Conservation (phyloP, 208 protist genomes). For the Leishmania major region DNA sequence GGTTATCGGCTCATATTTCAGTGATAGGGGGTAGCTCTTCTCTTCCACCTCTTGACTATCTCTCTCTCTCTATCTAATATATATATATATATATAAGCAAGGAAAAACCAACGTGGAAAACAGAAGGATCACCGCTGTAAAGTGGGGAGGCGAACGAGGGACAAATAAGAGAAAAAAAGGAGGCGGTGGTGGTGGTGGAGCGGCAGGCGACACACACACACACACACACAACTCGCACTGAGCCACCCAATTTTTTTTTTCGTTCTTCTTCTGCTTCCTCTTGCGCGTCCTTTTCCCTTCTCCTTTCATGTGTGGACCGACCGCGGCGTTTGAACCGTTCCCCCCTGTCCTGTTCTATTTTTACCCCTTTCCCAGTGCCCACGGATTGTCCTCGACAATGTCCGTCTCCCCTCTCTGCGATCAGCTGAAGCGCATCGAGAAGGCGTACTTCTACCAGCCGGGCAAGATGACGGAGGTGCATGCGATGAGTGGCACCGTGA, state of each 20-base stretch:
- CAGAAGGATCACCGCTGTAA: too few relatives aligned
- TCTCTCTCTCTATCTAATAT: too few relatives aligned
- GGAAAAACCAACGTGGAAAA: too few relatives aligned
- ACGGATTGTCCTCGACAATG: conserved; percentile 14
- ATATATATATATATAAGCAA: too few relatives aligned
- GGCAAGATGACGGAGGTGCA: conserved; percentile 77
- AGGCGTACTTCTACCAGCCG: conserved; percentile 81
- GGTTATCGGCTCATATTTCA: too few relatives aligned
- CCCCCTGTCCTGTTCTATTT: not conserved
- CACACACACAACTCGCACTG: not conserved
- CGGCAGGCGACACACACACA: not conserved
- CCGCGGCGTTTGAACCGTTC: not conserved
- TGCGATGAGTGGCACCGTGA: conserved; percentile 68
- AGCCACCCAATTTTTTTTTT: not conserved
- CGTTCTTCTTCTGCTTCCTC: not conserved
- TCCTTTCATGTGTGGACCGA: not conserved
- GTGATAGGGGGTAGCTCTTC: too few relatives aligned
- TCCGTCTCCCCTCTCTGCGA: conserved; percentile 53
- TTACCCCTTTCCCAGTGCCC: not conserved
- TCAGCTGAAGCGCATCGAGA: conserved; percentile 82
- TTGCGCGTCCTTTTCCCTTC: not conserved
- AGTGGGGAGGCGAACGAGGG: too few relatives aligned
- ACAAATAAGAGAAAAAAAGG: not conserved
- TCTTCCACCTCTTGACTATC: too few relatives aligned
- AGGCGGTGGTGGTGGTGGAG: too few relatives aligned